Evolutionary conservation across 2,329 filamentous ascomycete species (phyloP), one percentile per base, ranked within the genome.

Genomic region (Reticulascus tulasneorum): DNA sequence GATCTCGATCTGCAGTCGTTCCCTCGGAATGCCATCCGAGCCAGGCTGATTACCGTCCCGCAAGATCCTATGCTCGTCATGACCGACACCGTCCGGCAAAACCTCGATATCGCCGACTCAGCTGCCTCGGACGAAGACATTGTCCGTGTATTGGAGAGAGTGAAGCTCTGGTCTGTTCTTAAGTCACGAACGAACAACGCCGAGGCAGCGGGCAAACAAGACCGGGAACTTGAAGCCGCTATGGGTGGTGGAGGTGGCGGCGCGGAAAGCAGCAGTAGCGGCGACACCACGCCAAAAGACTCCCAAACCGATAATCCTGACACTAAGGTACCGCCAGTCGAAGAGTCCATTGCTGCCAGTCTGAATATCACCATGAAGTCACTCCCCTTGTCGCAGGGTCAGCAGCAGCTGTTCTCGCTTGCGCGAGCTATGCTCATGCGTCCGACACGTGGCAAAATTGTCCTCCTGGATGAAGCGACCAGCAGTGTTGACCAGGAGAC

Each of bases 381-480:
- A 3, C 42, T 61, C 1, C 46, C 47, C 2, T 40, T 63, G 1
- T 63, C 59, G 0, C 47, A 47, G 2, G 59, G 59, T 5, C 56
- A 62, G 32, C 36, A 42, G 3, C 59, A 63, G 29, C 47, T 61
- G 1, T 44, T 62, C 9, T 51, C 52, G 3, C 42, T 63, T 2
- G 49, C 52, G 6, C 48, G 59, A 4, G 56, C 56, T 6, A 32
- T 62, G 5, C 27, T 56, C 2, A 47, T 56, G 18, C 48, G 48
- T 15, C 23, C 34, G 40, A 35, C 7, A 28, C 28, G 28, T 3
- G 22, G 26, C 3, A 59, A 52, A 9, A 46, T 71, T 3, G 29
- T 60, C 0, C 38, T 60, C 0, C 39, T 60, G 1, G 58, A 60
- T 15, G 57, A 60, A 26, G 39, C 56, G n/a, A 59, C 54, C 5